Evolutionary conservation across 179 eudicot species (phyloP), one percentile per base, ranked within the genome.

Genomic region (Vitellaria paradoxa): DNA sequence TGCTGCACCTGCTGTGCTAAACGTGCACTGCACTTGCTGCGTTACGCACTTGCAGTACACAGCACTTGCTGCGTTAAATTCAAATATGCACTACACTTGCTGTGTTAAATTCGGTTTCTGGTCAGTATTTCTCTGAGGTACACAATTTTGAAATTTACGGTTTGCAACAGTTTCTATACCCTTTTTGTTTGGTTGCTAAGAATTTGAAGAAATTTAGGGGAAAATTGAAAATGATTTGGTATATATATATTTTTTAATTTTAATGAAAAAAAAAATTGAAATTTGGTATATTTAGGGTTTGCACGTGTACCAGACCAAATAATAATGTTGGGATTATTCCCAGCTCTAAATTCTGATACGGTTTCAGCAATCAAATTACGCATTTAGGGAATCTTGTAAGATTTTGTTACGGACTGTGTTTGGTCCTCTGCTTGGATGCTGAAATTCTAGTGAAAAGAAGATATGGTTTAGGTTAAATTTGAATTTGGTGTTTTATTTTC

Each of bases 121-220:
- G 94, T 50, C 96, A 88, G 70, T 75, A 75, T 68, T 86, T 93
- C 73, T 73, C 91, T 24, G 88, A 88, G 97, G 97, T 93, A 88
- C 30, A 63, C 4, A 3, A 52, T 21, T 24, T 20, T 42, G 1
- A 9, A 47, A 64, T 49, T 24, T 12, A 30, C 17, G 65, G 40
- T 30, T 74, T 67, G 62, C 21, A 66, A 60, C 6, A 11, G 14
- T 57, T 17, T 3, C 26, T 73, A 18, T 37, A 52, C 1, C 37
- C 49, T 14, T 18, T 0, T 72, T 42, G 50, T 62, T 52, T 65
- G n/a, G 64, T 7, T 79, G 65, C 57, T 75, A 30, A 56, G 57
- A 46, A 53, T 15, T 50, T 30, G 46, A 6, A 70, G 26, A 4
- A 57, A 56, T 30, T 30, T 10, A 37, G 4, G 20, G 11, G 40